phyloP scores from a whole-genome alignment of 352 stramenopile species.

The Aphanomyces astaci region DNA sequence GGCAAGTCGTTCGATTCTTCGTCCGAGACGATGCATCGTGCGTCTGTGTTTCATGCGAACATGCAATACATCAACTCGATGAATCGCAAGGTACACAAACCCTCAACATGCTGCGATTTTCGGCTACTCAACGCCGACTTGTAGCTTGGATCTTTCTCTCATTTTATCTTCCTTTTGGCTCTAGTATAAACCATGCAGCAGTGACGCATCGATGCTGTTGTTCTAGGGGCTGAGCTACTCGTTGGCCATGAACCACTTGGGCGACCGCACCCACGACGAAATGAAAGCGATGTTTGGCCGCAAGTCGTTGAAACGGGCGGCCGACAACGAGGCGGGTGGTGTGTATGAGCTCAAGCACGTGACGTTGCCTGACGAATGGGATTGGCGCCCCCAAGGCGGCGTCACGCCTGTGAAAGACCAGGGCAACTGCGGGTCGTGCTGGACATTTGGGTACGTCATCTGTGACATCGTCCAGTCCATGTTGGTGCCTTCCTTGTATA shows the following conservation, averaged over 20 bases:
- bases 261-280: slow-evolving; percentile 71
- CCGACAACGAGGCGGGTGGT: slow-evolving; percentile 50
- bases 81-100: slow-evolving; percentile 55
- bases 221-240: slow-evolving; percentile 67
- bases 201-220: no score
- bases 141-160: no score
- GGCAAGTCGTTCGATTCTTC: slow-evolving; percentile 50
- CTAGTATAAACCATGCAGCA: no score
- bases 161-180: no score
- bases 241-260: slow-evolving; percentile 74
- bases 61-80: slow-evolving; percentile 77
- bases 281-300: slow-evolving; percentile 40
- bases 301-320: slow-evolving; percentile 35
- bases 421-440: slow-evolving; percentile 87
- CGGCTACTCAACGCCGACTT: background rate
- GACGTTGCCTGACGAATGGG: slow-evolving; percentile 54
- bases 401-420: slow-evolving; percentile 89
- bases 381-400: slow-evolving; percentile 80
- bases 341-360: slow-evolving; percentile 35
- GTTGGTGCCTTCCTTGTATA: no score
- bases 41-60: slow-evolving; percentile 73
- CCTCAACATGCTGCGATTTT: background rate
- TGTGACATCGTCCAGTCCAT: background rate
- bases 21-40: slow-evolving; percentile 40
- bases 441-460: slow-evolving; percentile 82